These are phyloP conservation scores for Spinellus fusiger DNA, from an alignment of 192 early-diverging fungal genomes.

Conservation along the genomic window DNA sequence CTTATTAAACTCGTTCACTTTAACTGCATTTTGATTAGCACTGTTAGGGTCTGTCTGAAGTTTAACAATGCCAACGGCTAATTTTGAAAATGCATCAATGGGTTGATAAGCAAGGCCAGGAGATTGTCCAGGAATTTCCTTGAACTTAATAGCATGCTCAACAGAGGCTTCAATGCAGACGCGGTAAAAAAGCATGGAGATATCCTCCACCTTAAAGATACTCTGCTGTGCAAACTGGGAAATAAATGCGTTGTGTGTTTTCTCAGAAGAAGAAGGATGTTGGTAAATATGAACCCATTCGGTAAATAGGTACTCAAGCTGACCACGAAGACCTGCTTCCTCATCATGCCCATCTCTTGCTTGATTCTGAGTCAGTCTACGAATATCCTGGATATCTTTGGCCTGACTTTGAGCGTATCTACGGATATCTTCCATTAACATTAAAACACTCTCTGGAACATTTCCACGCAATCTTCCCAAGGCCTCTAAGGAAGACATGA, in stretches of 20 bases:
- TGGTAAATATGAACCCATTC: conserved; percentile 81
- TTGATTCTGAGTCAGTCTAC: conserved; percentile 9
- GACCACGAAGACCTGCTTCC: conserved; percentile 56
- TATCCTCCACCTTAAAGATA: conserved; percentile 68
- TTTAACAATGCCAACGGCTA: conserved; percentile 79
- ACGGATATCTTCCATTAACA: conserved; percentile 54
- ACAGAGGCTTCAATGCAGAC: conserved; percentile 82
- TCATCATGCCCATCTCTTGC: conserved; percentile 69
- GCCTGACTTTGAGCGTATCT: conserved; percentile 1
- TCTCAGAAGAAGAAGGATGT: conserved; percentile 66
- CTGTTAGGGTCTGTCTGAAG: conserved; percentile 64
- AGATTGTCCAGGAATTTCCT: conserved; percentile 29
- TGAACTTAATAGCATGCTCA: conserved; percentile 65
- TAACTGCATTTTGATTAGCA: conserved; percentile 40
- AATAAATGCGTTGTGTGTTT: conserved; percentile 58
- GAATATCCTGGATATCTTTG: conserved; percentile 45
- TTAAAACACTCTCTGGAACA: conserved; percentile 48
- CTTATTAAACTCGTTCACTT: conserved; percentile 69
- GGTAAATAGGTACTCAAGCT: conserved; percentile 58
- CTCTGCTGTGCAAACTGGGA: conserved; percentile 28
- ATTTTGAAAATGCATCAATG: conserved; percentile 87
- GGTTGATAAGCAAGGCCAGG: conserved; percentile 70
- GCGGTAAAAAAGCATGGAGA: conserved; percentile 85
- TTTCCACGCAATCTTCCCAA: conserved; percentile 60
- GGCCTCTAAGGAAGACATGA: conserved; percentile 68